Conservation (phyloP, 345 rosid species). For the Lenwebbia sp. region DNA sequence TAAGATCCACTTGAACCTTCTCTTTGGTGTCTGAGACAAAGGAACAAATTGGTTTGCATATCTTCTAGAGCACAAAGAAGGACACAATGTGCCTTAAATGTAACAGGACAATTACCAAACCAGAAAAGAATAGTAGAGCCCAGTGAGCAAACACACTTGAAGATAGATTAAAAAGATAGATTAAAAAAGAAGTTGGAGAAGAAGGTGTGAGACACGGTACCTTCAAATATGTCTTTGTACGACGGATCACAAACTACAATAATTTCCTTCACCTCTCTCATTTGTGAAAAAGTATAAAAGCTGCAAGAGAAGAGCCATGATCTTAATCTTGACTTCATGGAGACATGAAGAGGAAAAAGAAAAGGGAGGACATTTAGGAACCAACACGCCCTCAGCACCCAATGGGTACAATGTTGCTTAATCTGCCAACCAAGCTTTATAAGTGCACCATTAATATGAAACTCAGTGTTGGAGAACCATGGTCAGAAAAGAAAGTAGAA, state of each 20-base stretch:
- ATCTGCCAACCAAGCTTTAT: not conserved
- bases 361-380: not conserved
- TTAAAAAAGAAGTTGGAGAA: not conserved
- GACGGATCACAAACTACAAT: slow-evolving; percentile 96
- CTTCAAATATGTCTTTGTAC: slow-evolving; percentile 82
- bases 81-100: not conserved
- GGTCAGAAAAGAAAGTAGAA: not conserved
- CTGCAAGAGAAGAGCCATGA: slow-evolving; percentile 26
- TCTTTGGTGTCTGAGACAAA: slow-evolving; percentile 41
- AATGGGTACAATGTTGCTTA: not conserved
- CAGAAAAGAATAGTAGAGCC: not conserved
- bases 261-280: slow-evolving; percentile 82
- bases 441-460: not conserved
- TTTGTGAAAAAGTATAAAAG: slow-evolving; percentile 63
- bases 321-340: not conserved
- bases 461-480: not conserved
- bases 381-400: not conserved
- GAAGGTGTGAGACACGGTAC: slow-evolving; percentile 16
- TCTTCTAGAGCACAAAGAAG: not conserved
- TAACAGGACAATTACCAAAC: not conserved
- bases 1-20: slow-evolving; percentile 43
- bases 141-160: not conserved
- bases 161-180: not conserved
- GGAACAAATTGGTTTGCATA: slow-evolving; percentile 1
- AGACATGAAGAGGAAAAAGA: not conserved